phyloP scores from a whole-genome alignment of 1,284 basidiomycete species.

The Trichosporon faecale region DNA sequence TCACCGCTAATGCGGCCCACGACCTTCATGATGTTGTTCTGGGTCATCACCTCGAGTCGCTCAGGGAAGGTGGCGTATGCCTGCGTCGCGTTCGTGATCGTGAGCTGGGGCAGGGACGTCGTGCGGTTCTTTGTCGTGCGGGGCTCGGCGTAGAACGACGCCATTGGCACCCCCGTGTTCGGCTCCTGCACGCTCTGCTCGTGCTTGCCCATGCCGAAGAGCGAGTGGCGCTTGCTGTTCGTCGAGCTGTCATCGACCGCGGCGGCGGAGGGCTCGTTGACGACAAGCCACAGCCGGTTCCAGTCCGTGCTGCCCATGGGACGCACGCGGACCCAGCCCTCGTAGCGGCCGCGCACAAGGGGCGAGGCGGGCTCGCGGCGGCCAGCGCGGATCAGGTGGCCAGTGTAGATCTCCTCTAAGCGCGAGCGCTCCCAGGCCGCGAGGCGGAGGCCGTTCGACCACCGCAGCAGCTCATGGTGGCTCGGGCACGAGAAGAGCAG shows the following conservation, averaged over 20 bases:
- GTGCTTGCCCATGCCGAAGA: conserved; percentile 47
- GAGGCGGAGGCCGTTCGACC: conserved; percentile 86
- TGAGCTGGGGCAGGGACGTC: conserved; percentile 39
- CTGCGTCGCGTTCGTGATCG: conserved; percentile 49
- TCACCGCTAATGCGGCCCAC: conserved; percentile 77
- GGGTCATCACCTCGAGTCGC: conserved; percentile 81
- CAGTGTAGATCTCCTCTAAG: conserved; percentile 95
- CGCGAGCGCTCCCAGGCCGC: conserved; percentile 93
- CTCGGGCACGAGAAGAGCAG: conserved; percentile 81
- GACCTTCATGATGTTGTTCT: conserved; percentile 82
- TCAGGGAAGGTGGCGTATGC: conserved; percentile 88
- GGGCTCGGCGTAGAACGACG: conserved; percentile 48
- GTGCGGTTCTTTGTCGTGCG: conserved; percentile 45
- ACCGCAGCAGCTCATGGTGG: conserved; percentile 69
- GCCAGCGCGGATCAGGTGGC: conserved; percentile 74
- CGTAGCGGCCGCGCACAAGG: conserved; percentile 67
- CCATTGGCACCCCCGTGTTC: conserved; percentile 47
- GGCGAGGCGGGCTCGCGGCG: conserved; percentile 66
- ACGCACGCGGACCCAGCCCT: conserved; percentile 89
- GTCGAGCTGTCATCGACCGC: conserved; percentile 24
- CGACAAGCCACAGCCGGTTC: conserved; percentile 86
- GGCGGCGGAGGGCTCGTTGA: conserved; percentile 54
- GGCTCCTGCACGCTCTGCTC: conserved; percentile 58
- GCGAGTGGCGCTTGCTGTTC: conserved; percentile 37
- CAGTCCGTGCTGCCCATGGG: conserved; percentile 94